Evolutionary conservation across 164 flowering plant genomes (phyloP).

Genomic region (Sextonia rubra): DNA sequence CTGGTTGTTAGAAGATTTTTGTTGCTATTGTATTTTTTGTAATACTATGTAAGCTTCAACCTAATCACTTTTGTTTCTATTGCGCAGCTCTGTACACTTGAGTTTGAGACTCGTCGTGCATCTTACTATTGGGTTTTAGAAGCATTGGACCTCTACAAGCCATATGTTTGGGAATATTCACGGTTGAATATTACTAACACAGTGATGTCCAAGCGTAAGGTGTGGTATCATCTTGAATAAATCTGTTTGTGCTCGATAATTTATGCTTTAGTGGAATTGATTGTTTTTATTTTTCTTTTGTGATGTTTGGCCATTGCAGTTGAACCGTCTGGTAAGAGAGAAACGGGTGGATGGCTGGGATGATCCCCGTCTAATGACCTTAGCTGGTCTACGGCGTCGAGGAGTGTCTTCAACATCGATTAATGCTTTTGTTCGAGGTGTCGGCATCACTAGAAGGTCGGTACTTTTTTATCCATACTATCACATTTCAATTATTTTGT

Average conservation of each 20-base stretch:
- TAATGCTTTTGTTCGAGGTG: slow-evolving; percentile 84
- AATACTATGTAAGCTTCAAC: too few relatives aligned
- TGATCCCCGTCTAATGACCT: slow-evolving; percentile 96
- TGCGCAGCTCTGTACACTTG: slow-evolving; percentile 89
- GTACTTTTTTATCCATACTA: not conserved
- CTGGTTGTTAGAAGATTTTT: too few relatives aligned
- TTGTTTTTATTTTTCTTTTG: not conserved
- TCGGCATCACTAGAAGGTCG: slow-evolving; percentile 96
- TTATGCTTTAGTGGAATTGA: not conserved
- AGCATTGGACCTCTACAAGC: slow-evolving; percentile 70
- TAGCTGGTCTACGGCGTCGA: slow-evolving; percentile 89
- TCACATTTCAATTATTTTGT: not conserved
- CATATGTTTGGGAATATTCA: slow-evolving; percentile 98
- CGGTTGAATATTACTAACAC: slow-evolving; percentile 85
- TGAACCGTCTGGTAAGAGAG: slow-evolving; percentile 81
- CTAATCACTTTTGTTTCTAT: not conserved
- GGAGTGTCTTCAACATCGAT: slow-evolving; percentile 86
- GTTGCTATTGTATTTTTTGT: too few relatives aligned
- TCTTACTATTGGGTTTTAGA: slow-evolving; percentile 96
- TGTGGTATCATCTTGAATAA: slow-evolving; percentile 19
- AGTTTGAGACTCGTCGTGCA: slow-evolving; percentile 98
- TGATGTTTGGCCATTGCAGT: slow-evolving; percentile 34
- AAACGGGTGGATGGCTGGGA: slow-evolving; percentile 99
- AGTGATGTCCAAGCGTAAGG: slow-evolving; percentile 99
- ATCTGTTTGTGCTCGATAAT: not conserved